Evolutionary conservation across 176 grass and related monocot genomes (phyloP), one percentile per base, ranked within the genome.

Genomic region (Ensete ventricosum): DNA sequence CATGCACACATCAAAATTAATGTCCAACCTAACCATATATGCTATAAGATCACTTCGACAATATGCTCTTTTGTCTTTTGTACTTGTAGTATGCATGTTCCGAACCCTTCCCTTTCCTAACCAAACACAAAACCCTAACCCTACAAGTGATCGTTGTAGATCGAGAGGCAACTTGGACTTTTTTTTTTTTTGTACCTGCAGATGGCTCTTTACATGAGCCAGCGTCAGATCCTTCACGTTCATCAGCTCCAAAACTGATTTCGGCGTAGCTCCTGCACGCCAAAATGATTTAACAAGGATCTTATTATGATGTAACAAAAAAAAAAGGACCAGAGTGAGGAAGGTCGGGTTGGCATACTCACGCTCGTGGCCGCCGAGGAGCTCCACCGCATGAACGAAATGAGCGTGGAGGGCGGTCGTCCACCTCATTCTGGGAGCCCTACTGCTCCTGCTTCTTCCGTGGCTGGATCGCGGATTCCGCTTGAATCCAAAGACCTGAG

Each of bases 131-230:
- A 79, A 84, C 66, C 75, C 25, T 51, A 27, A 82, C 49, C 74
- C 83, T 79, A 58, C 78, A 5, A 12, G 73, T 51, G 62, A 58
- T 72, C 73, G 62, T 64, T 69, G 80, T 80, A 67, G 80, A 81
- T 73, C 81, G 77, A 57, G 57, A 64, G 63, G 50, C 78, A 82
- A 71, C 82, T 73, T 72, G 64, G 52, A 62, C 19, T 85, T 69
- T 83, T 82, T 23, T 23, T 23, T 23, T 23, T 23, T 23, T 23
- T 23, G 62, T 88, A 92, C 93, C 93, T 96, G 93, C 11, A 96
- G 93, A 80, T 96, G 96, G 79, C 96, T 99, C 89, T 99, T 99
- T 64, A 99, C 91, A 85, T 99, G 96, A 16, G 96, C 96, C 52
- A 99, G 84, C 24, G 89, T 99, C 60, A 99, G 85, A 76, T 90